Base-by-base conservation (phyloP, 441 rosid genomes). In the Viola pubescens region DNA sequence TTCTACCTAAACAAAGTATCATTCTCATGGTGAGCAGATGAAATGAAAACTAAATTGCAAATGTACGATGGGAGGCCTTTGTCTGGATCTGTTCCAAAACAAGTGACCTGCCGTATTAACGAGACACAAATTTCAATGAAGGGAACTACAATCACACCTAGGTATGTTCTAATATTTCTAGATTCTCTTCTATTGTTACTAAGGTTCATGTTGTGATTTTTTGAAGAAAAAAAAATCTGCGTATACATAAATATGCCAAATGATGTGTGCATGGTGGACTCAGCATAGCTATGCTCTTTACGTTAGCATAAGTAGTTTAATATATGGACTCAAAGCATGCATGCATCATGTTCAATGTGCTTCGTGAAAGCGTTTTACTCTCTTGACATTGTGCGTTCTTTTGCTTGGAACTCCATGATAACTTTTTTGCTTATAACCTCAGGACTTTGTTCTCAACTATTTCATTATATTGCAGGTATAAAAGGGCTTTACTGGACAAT, bases 51-150 rank as follows among this genome's bases (percentile, higher is more conserved):
- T 69, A 70, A 69, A 57, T 55, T 90, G 73, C 88, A 89, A 67
- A 67, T 89, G 62, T 89, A 69, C 68, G 88, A 86, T 65, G 97
- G 83, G 72, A 82, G 76, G 65, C 83, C 97, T 51, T 79, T 94
- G 73, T 77, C 85, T 60, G 97, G 83, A 60, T 78, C 91, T 52
- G 68, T 94, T 66, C 98, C 97, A 42, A 94, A 83, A 73, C 91
- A 81, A 60, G 81, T 88, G 48, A 82, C 85, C 58, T 89, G 92
- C 80, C 77, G 70, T 55, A 82, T 89, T 60, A 74, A 73, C 59
- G 96, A 94, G 55, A 83, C 91, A 50, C 92, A 81, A 56, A 62
- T 79, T 70, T 78, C 75, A 34, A 69, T 80, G 70, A 87, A 82
- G 75, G 94, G 91, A 61, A 61, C 67, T 38, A 72, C 98, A 43